Base-by-base conservation (phyloP, 2,329 filamentous ascomycete genomes). In the Penicillium sp. region DNA sequence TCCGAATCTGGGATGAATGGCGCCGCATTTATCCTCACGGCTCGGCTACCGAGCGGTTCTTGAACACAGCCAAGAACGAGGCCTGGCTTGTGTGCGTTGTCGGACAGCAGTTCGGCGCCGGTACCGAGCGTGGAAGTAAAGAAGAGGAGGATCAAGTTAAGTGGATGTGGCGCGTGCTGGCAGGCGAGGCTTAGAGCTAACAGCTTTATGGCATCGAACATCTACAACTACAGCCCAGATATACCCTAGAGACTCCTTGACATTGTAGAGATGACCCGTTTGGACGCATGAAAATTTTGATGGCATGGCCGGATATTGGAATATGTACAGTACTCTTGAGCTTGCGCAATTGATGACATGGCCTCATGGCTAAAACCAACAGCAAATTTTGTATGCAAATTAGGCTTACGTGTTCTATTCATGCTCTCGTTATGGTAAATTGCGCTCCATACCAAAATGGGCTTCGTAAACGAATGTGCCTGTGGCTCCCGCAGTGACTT, bases 1-100 rank as follows among this genome's bases (percentile, higher is more conserved):
- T 93, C 72, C 86, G 85, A 26, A 95, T 97, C 62, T 97, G 91
- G 87, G 80, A 77, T 34, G 93, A 97, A 73, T 98, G 93, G 93
- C 84, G 86, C 50, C 79, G 86, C 56, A 86, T 96, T 38, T 97
- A 95, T 68, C 82, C 82, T n/a, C 78, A 83, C 39, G 82, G 80
- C 5, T 86, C 84, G 2, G 76, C 80, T 42, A 89, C 84, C 49
- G 83, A 85, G 58, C 80, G 78, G 62, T 74, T 96, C 46, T 72
- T 98, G 35, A 81, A 85, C 51, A 66, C 73, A 5, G 76, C 85
- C 28, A 79, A 81, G 61, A 76, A 80, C 37, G 87, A 89, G 59
- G 78, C 81, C 55, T 96, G 90, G 86, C 73, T 98, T 58, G 89
- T 97, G 35, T 97, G 95, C 72, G 71, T 73, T 14, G 69, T 74